Percentiles rank a stretch among this genome's conserved stretches.
Conservation (phyloP, 1,284 basidiomycete species). For the Ganoderma lucidum region DNA sequence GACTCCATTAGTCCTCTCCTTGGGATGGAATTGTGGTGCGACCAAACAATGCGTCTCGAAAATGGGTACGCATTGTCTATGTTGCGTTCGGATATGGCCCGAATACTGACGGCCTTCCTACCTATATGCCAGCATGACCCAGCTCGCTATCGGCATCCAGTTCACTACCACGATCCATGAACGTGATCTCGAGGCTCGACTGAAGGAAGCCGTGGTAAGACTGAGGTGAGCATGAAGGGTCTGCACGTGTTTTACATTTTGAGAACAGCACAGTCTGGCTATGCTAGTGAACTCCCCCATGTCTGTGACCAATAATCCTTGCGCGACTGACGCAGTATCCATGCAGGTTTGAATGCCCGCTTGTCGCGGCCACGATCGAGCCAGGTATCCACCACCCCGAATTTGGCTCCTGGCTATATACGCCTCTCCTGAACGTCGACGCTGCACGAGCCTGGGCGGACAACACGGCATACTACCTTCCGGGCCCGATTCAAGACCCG, state of each 20-base stretch:
- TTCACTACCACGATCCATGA: neutral
- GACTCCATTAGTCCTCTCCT: neutral
- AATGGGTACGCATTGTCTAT: neutral
- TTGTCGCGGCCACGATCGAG: neutral
- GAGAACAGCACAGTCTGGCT: no score
- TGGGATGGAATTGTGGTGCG: neutral
- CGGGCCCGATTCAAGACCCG: neutral
- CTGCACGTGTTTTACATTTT: no score
- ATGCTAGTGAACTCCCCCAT: no score
- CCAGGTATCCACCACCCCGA: neutral
- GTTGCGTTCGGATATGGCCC: neutral
- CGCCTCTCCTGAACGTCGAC: no score
- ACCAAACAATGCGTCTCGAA: neutral
- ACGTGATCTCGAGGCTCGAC: neutral
- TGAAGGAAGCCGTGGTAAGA: constrained; percentile 1
- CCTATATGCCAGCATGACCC: neutral
- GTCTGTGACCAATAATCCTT: no score
- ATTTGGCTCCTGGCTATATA: neutral
- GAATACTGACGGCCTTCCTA: neutral
- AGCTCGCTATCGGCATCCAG: neutral
- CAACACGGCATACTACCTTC: neutral
- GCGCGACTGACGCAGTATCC: neutral
- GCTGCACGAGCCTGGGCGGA: neutral
- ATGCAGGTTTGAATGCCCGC: neutral
- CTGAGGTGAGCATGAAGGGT: neutral